A percentile compares a stretch with the other conserved stretches of the same genome.
These are phyloP conservation scores for Arabis hirsuta DNA, from an alignment of 345 rosid genomes.

Conservation along the genomic window DNA sequence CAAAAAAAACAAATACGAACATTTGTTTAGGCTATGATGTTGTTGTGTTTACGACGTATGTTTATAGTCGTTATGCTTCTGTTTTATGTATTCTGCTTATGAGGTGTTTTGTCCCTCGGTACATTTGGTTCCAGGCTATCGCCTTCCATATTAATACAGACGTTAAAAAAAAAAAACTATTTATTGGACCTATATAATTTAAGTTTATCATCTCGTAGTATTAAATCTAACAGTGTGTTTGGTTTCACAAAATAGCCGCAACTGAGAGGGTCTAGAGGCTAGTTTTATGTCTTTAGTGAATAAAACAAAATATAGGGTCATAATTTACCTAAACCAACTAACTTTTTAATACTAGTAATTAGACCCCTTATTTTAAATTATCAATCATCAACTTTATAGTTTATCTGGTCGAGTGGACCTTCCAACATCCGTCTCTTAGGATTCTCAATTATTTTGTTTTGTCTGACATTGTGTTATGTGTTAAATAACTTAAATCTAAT, in stretches of 20 bases:
- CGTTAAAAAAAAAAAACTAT: background rate
- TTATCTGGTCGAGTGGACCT: conserved; percentile 37
- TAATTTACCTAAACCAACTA: conserved; percentile 34
- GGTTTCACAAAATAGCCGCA: background rate
- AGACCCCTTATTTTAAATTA: background rate
- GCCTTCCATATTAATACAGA: no score
- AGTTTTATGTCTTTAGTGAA: conserved; percentile 21
- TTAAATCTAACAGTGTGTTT: background rate
- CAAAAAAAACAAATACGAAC: no score
- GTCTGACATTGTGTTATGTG: conserved; percentile 43
- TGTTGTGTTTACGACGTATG: no score
- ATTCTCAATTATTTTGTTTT: conserved; percentile 42
- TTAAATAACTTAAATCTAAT: conserved; percentile 17
- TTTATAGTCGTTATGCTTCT: no score
- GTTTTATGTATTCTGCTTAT: no score
- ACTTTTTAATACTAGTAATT: conserved; percentile 11
- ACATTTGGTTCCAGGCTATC: no score
- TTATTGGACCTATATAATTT: background rate
- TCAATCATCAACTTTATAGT: background rate
- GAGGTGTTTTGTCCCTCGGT: no score
- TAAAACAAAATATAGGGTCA: conserved; percentile 28
- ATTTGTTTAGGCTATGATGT: no score
- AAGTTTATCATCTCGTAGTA: conserved; percentile 3
- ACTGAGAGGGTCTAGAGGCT: conserved; percentile 6
- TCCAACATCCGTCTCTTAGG: conserved; percentile 45